Conservation (phyloP, 202 grass and related monocot genomes). For the Sporobolus alterniflorus region DNA sequence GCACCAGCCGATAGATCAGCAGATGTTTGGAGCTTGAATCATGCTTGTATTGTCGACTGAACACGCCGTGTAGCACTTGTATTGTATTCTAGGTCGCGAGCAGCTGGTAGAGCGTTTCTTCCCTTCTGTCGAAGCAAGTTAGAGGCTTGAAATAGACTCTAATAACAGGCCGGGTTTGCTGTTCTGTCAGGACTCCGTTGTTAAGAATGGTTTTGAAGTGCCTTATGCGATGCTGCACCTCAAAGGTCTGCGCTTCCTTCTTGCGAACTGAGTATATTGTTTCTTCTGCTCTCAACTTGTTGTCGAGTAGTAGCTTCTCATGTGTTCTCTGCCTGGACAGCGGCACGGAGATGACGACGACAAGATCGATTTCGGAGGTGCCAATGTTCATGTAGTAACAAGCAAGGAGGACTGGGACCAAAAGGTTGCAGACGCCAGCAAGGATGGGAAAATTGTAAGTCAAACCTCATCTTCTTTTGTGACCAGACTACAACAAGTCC, state of each 20-base stretch:
- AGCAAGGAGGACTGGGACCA: constrained; percentile 77
- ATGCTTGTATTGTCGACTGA: not conserved
- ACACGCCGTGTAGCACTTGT: not conserved
- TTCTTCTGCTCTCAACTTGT: not conserved
- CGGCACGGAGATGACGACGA: constrained; percentile 36
- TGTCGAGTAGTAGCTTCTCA: not conserved
- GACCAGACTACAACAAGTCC: not conserved
- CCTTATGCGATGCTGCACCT: constrained; percentile 22
- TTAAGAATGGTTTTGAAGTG: constrained; percentile 3
- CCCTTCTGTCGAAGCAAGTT: not conserved
- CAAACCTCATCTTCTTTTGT: not conserved
- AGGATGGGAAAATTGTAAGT: constrained; percentile 80
- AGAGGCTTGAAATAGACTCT: not conserved
- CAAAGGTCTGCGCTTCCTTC: constrained; percentile 31
- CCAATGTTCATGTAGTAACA: constrained; percentile 79
- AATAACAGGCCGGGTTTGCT: constrained; percentile 17
- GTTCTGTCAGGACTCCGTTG: not conserved
- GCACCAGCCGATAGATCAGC: not conserved
- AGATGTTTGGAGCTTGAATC: not conserved
- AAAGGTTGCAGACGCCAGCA: constrained; percentile 66
- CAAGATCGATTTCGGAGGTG: constrained; percentile 67
- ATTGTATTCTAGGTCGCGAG: not conserved
- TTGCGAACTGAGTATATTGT: not conserved
- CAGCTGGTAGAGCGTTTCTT: not conserved
- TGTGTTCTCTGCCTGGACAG: constrained; percentile 22